These are phyloP conservation scores for Acer yangbiense DNA, from an alignment of 345 rosid species.

Conservation along the genomic window DNA sequence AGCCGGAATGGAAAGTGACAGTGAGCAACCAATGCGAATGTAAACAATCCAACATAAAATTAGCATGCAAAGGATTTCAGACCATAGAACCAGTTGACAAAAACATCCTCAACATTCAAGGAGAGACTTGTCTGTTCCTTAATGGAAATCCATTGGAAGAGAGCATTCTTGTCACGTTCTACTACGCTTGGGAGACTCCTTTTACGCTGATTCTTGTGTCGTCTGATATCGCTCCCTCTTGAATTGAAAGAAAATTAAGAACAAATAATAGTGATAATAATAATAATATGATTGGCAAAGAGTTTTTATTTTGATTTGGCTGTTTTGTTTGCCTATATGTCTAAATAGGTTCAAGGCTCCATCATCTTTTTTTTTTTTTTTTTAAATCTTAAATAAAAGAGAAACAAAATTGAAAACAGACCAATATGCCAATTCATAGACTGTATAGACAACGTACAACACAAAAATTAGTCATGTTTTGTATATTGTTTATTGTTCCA, in stretches of 20 bases:
- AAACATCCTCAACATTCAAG: conserved; percentile 1
- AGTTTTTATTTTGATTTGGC: no score
- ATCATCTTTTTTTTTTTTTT: no score
- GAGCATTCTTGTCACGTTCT: conserved; percentile 13
- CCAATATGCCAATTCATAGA: no score
- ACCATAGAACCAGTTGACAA: neutral
- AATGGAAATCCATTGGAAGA: conserved; percentile 21
- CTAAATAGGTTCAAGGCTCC: no score
- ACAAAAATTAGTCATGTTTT: no score
- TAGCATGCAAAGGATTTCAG: conserved; percentile 23
- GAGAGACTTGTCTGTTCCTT: conserved; percentile 20
- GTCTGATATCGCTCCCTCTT: neutral
- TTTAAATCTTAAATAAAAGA: no score
- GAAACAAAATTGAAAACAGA: no score
- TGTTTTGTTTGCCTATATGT: no score
- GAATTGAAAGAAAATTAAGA: neutral
- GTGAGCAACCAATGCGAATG: conserved; percentile 25
- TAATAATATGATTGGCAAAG: no score
- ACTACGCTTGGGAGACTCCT: conserved; percentile 40
- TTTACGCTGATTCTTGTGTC: conserved; percentile 9
- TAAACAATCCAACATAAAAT: neutral
- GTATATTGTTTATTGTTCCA: no score
- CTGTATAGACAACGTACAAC: no score
- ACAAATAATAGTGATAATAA: no score
- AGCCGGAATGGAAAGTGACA: conserved; percentile 30